Evolutionary conservation across 2,329 filamentous ascomycete genomes (phyloP).

Genomic region (Apiospora phragmitis): DNA sequence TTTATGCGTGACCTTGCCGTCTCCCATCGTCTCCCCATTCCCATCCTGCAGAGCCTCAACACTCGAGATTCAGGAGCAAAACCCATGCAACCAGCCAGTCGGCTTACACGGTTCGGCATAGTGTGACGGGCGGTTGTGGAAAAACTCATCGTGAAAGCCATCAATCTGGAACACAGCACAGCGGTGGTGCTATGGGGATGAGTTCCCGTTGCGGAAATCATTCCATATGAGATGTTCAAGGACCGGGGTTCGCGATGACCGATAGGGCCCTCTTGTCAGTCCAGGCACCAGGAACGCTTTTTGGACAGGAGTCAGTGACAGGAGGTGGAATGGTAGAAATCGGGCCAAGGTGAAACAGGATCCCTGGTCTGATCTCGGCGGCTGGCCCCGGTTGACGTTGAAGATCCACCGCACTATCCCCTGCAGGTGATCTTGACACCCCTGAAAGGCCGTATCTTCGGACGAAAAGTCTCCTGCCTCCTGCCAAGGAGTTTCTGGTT

Average conservation of each 20-base stretch:
- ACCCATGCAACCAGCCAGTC: background rate
- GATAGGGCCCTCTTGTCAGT: background rate
- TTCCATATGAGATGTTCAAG: constrained; percentile 2
- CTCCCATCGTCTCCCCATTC: background rate
- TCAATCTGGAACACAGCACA: constrained; percentile 2
- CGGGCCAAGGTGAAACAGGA: background rate
- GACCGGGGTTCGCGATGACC: background rate
- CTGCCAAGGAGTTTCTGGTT: background rate
- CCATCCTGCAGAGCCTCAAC: background rate
- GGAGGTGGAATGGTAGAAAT: background rate
- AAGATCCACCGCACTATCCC: background rate
- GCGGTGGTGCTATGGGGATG: background rate
- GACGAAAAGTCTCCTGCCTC: background rate
- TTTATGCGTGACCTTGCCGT: background rate
- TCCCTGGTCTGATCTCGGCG: background rate
- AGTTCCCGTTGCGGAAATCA: constrained; percentile 4
- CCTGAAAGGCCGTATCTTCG: background rate
- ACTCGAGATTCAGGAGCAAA: background rate
- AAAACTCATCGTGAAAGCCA: background rate
- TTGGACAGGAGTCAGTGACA: background rate
- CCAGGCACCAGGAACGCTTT: background rate
- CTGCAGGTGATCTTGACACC: constrained; percentile 6
- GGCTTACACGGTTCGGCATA: background rate
- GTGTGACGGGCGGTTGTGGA: background rate
- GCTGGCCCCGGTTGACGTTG: background rate